These are phyloP conservation scores for Protomyces arabidopsidicola DNA, from an alignment of 1,139 yeast genomes.

Conservation along the genomic window DNA sequence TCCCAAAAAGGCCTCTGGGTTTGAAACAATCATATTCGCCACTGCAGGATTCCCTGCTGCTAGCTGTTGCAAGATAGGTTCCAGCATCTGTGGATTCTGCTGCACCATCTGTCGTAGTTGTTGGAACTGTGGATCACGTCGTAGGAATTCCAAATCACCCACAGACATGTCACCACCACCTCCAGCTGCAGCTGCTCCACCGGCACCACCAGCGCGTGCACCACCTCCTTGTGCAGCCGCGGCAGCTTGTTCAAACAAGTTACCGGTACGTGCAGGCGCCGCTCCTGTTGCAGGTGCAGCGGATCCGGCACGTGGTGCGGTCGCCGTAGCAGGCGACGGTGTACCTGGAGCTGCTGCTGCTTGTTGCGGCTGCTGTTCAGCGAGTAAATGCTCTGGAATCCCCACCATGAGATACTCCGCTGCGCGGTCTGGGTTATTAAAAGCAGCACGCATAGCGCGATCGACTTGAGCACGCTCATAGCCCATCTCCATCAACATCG, in stretches of 20 bases:
- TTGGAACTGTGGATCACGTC: constrained; percentile 48
- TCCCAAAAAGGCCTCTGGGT: constrained; percentile 80
- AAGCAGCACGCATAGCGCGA: constrained; percentile 89
- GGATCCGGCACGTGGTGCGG: constrained; percentile 8
- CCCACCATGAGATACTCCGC: constrained; percentile 86
- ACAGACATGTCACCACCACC: constrained; percentile 38
- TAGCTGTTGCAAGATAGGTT: constrained; percentile 74
- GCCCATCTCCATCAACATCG: constrained; percentile 92
- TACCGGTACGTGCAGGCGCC: constrained; percentile 42
- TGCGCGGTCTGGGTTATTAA: constrained; percentile 96
- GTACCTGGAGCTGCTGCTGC: constrained; percentile 34
- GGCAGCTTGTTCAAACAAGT: constrained; percentile 67
- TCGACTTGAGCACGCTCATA: constrained; percentile 84
- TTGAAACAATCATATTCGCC: constrained; percentile 62
- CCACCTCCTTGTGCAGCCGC: constrained; percentile 47
- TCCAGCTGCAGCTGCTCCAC: constrained; percentile 38
- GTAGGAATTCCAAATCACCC: constrained; percentile 39
- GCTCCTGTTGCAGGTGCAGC: constrained; percentile 36
- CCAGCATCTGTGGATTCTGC: constrained; percentile 84
- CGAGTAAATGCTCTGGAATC: constrained; percentile 62
- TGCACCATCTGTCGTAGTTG: constrained; percentile 74
- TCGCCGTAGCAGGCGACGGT: constrained; percentile 8
- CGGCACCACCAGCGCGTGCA: constrained; percentile 34
- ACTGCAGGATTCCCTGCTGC: constrained; percentile 82
- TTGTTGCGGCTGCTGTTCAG: constrained; percentile 38